Evolutionary conservation across 2,329 filamentous ascomycete genomes (phyloP).

Genomic region (Ophiostoma tasmaniense): DNA sequence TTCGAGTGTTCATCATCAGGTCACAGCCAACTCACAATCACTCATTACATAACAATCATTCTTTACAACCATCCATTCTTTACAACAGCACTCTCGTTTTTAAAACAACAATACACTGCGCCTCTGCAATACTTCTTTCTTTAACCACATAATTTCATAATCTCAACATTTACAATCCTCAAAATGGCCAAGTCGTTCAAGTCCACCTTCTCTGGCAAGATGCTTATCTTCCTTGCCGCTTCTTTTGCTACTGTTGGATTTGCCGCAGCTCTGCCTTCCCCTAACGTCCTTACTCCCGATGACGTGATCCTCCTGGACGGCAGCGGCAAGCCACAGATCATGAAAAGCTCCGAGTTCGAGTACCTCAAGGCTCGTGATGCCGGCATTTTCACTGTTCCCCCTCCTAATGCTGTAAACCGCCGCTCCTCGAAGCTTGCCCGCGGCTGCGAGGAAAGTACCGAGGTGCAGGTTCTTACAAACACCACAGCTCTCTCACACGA

Average conservation of each 20-base stretch:
- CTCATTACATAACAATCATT: neutral
- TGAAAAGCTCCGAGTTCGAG: neutral
- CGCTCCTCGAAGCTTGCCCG: neutral
- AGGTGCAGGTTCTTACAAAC: constrained; percentile 3
- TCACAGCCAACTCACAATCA: neutral
- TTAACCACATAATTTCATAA: neutral
- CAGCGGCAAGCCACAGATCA: neutral
- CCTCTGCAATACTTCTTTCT: neutral
- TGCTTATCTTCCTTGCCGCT: neutral
- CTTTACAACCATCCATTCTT: neutral
- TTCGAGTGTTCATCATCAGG: neutral
- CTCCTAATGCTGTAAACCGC: neutral
- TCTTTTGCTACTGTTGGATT: neutral
- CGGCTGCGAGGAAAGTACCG: neutral
- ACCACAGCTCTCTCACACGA: neutral
- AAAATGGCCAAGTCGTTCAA: neutral
- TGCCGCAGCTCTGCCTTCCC: neutral
- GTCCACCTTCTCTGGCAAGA: neutral
- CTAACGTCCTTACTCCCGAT: neutral
- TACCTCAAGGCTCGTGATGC: neutral
- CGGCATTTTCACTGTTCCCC: neutral
- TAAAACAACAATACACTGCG: neutral
- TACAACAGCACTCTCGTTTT: neutral
- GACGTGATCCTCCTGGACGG: constrained; percentile 3
- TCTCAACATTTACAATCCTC: neutral